These are phyloP conservation scores for Aspergillus indologenus DNA, from an alignment of 495 filamentous ascomycete species.

Conservation along the genomic window DNA sequence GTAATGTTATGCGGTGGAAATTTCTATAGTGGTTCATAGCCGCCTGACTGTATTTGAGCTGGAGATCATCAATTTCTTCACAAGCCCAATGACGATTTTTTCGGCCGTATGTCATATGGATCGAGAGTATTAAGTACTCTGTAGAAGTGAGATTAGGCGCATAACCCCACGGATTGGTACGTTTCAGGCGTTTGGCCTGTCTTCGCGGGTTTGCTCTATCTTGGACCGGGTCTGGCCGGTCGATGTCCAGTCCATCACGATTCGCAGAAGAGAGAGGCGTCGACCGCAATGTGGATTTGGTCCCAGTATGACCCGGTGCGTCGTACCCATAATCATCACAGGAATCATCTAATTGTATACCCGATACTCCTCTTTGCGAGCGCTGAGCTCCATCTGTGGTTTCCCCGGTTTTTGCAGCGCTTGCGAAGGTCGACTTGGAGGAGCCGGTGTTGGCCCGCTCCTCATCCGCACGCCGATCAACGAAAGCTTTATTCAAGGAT, in stretches of 20 bases:
- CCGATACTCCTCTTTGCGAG: too few relatives aligned
- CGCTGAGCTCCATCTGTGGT: too few relatives aligned
- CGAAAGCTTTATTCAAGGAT: constrained; percentile 13
- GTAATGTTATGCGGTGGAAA: constrained; percentile 25
- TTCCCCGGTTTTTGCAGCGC: not conserved
- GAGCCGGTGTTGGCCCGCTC: not conserved
- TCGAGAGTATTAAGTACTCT: constrained; percentile 9
- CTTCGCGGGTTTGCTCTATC: too few relatives aligned
- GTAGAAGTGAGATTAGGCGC: constrained; percentile 6
- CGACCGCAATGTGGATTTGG: too few relatives aligned
- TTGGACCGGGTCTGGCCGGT: too few relatives aligned
- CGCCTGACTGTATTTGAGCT: constrained; percentile 8
- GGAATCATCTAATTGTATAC: too few relatives aligned
- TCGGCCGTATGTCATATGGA: constrained; percentile 6
- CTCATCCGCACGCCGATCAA: not conserved
- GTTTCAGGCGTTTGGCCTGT: too few relatives aligned
- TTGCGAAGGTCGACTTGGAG: not conserved
- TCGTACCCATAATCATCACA: too few relatives aligned
- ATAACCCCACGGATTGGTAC: too few relatives aligned
- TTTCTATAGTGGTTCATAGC: constrained; percentile 14
- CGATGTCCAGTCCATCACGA: too few relatives aligned
- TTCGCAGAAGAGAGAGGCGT: too few relatives aligned
- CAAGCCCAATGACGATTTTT: constrained; percentile 2
- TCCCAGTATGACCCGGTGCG: too few relatives aligned
- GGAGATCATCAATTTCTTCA: constrained; percentile 6